A percentile compares a stretch with the other conserved stretches of the same genome.
Conservation (phyloP, 1,139 yeast species). For the Pichia sp. region DNA sequence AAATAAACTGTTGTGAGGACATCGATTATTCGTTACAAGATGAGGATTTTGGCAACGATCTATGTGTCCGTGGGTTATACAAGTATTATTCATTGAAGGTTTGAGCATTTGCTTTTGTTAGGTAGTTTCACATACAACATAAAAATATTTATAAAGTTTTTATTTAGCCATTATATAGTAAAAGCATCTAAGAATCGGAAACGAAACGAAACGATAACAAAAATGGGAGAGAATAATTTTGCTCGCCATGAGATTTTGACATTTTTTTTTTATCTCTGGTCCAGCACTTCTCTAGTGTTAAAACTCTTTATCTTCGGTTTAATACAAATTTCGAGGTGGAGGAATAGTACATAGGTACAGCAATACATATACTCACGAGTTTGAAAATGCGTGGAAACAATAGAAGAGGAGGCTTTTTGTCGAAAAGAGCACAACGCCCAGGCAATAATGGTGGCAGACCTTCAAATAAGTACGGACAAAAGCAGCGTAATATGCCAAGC, state of each 20-base stretch:
- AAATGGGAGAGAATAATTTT: no score
- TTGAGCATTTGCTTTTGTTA: neutral
- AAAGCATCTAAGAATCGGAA: no score
- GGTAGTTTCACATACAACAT: no score
- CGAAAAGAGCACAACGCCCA: neutral
- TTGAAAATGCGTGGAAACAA: neutral
- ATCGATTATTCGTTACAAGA: constrained; percentile 40
- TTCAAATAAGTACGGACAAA: neutral
- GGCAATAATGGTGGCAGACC: neutral
- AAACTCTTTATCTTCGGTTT: no score
- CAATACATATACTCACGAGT: neutral
- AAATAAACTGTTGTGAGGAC: constrained; percentile 56
- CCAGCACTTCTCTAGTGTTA: no score
- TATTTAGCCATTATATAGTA: no score
- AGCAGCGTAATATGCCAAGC: neutral
- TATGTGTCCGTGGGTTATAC: constrained; percentile 65
- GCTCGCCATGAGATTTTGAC: no score
- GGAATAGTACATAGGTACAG: no score
- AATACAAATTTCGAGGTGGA: no score
- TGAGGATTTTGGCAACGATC: constrained; percentile 60
- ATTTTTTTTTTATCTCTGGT: no score
- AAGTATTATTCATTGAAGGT: constrained; percentile 48
- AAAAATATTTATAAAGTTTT: no score
- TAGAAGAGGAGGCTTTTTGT: neutral
- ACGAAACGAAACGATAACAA: no score